These are phyloP conservation scores for Talaromyces sp. DNA, from an alignment of 2,329 filamentous ascomycete genomes.

Conservation along the genomic window DNA sequence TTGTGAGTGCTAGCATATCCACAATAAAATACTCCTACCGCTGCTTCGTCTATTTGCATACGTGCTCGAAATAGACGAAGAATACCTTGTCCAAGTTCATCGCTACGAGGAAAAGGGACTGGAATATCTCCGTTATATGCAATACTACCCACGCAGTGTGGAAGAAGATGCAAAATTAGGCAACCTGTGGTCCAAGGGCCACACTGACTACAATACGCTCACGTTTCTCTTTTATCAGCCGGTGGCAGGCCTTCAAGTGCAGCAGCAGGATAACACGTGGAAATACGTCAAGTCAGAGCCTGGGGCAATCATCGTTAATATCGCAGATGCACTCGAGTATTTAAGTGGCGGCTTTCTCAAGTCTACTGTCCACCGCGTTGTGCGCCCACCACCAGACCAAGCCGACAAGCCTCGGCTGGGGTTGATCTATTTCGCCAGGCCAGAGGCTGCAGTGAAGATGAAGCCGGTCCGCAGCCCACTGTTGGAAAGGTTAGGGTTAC, in stretches of 20 bases:
- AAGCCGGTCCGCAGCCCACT: conserved; percentile 5
- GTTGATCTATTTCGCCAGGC: conserved; percentile 9
- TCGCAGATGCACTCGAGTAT: conserved; percentile 47
- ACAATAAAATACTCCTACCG: conserved; percentile 24
- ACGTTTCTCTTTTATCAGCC: conserved; percentile 58
- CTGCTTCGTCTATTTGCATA: conserved; percentile 59
- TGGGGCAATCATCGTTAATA: conserved; percentile 50
- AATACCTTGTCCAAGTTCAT: conserved; percentile 53
- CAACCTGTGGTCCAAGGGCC: conserved; percentile 45
- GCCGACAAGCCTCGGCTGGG: conserved; percentile 16
- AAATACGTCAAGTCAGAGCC: conserved; percentile 49
- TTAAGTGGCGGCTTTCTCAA: conserved; percentile 50
- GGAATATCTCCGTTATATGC: conserved; percentile 60
- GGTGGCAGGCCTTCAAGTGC: conserved; percentile 53
- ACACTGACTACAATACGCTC: conserved; percentile 55
- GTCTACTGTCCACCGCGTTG: conserved; percentile 47
- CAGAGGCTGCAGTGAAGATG: conserved; percentile 9
- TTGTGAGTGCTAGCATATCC: background rate
- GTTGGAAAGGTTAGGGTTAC: conserved; percentile 8
- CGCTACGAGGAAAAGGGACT: conserved; percentile 56
- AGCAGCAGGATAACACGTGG: conserved; percentile 39
- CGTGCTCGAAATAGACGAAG: conserved; percentile 57
- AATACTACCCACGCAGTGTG: conserved; percentile 48
- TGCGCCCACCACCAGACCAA: conserved; percentile 46
- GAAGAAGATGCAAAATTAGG: conserved; percentile 46